Evolutionary conservation across 306 rosid species (phyloP).

Genomic region (Fagus crenata): DNA sequence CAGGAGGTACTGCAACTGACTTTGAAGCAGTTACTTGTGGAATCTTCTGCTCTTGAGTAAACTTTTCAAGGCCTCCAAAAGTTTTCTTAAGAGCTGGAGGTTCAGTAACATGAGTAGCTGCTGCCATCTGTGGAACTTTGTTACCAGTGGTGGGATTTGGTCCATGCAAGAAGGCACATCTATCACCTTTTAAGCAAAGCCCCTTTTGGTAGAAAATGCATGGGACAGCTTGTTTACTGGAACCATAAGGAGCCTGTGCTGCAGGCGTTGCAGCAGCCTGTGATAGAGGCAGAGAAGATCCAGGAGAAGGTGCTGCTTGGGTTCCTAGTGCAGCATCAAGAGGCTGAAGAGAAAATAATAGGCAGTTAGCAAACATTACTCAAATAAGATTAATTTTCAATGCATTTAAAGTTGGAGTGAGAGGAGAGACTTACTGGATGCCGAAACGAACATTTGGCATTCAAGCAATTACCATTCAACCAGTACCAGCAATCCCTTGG

Average conservation of each 20-base stretch:
- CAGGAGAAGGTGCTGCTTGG: conserved; percentile 56
- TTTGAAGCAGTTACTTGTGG: conserved; percentile 43
- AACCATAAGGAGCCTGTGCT: conserved; percentile 41
- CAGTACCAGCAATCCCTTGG: conserved; percentile 98
- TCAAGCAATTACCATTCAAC: conserved; percentile 93
- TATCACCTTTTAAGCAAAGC: conserved; percentile 82
- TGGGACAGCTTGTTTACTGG: conserved; percentile 75
- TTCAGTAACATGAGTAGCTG: conserved; percentile 44
- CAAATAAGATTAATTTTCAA: not conserved
- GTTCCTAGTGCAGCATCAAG: conserved; percentile 78
- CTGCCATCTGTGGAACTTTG: conserved; percentile 53
- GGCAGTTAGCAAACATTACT: conserved; percentile 16
- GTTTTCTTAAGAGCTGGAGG: conserved; percentile 48
- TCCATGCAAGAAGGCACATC: conserved; percentile 82
- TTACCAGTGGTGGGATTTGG: conserved; percentile 40
- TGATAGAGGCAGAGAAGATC: conserved; percentile 49
- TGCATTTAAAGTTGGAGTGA: conserved; percentile 2
- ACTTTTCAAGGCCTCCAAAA: conserved; percentile 53
- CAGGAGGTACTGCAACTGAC: conserved; percentile 39
- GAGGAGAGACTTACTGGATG: conserved; percentile 72
- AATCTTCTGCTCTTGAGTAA: conserved; percentile 53
- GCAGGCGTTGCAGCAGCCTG: conserved; percentile 47
- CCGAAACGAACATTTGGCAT: conserved; percentile 86
- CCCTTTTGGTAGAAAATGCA: conserved; percentile 94
- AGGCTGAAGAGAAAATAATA: conserved; percentile 57